Evolutionary conservation across 495 filamentous ascomycete species (phyloP), one percentile per base, ranked within the genome.

Genomic region (Talaromyces adpressus): DNA sequence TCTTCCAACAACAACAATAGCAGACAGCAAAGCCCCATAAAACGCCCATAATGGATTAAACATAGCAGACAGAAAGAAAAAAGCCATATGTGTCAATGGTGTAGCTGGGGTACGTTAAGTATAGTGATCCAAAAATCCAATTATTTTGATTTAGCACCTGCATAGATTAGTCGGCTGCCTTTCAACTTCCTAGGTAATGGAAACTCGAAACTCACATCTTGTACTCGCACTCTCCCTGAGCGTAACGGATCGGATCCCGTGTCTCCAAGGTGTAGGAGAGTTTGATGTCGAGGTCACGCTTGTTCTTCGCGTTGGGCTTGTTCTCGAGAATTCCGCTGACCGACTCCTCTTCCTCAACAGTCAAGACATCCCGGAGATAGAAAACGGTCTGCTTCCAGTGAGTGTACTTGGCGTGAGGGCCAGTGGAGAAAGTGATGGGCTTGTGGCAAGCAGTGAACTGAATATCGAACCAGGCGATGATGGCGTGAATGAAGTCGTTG

Each of bases 401-500:
- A 14, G 91, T 95, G 72, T 93, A 93, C 80, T 91, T 92, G 67
- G 91, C 89, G 70, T 95, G 91, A 20, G 91, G 91, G 12, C 91
- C 91, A 34, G 91, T 95, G 41, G 89, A 92, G 78, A 95, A 95
- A 65, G 79, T 79, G 70, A 93, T 86, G 9, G 89, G 87, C 79
- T 92, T 91, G 76, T 93, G 92, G 81, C 93, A 97, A 32, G 92
- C 91, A 39, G 90, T 91, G 77, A 98, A 98, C 65, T 96, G 93
- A 67, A 97, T 98, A 73, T 98, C 94, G 80, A 98, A 98, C 91
- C 95, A 98, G 34, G 96, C 89, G 57, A 98, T 95, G 41, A 98
- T 81, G 23, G 92, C 94, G 73, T 98, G 95, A 64, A 98, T 84
- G 77, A 92, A 96, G 77, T 98, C 95, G 69, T 86, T 87, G 59